Conservation (phyloP, 2,329 filamentous ascomycete species). For the Pestalotiopsis sp. region DNA sequence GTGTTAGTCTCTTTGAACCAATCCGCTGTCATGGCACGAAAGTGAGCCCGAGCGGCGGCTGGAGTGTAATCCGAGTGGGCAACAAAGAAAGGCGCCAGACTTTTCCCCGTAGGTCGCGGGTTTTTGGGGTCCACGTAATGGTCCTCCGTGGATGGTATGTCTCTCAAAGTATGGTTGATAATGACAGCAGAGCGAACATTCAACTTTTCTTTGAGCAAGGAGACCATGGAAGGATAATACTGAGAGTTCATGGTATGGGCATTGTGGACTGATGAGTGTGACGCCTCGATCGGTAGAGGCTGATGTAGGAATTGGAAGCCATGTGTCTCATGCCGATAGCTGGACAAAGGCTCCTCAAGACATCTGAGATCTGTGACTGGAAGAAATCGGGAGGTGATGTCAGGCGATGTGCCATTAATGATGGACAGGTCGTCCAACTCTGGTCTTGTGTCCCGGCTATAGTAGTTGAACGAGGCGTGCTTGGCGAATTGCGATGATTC, state of each 20-base stretch:
- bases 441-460: neutral
- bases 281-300: neutral
- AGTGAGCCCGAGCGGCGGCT: constrained; percentile 27
- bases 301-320: constrained; percentile 6
- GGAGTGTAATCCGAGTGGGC: constrained; percentile 31
- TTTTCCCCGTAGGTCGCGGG: neutral
- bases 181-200: neutral
- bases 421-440: constrained; percentile 1
- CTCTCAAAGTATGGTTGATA: constrained; percentile 6
- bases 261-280: neutral
- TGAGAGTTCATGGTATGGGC: neutral
- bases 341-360: neutral
- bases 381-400: neutral
- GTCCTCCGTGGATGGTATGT: neutral
- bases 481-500: neutral
- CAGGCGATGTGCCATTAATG: neutral
- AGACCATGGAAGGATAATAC: constrained; percentile 2
- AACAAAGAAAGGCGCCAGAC: constrained; percentile 5
- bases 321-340: constrained; percentile 1
- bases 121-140: neutral
- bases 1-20: constrained; percentile 18
- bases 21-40: constrained; percentile 27
- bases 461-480: constrained; percentile 7
- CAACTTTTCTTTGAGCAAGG: neutral
- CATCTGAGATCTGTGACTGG: constrained; percentile 1